Base-by-base conservation (phyloP, 83 land plant genomes). In the Picea mariana region DNA sequence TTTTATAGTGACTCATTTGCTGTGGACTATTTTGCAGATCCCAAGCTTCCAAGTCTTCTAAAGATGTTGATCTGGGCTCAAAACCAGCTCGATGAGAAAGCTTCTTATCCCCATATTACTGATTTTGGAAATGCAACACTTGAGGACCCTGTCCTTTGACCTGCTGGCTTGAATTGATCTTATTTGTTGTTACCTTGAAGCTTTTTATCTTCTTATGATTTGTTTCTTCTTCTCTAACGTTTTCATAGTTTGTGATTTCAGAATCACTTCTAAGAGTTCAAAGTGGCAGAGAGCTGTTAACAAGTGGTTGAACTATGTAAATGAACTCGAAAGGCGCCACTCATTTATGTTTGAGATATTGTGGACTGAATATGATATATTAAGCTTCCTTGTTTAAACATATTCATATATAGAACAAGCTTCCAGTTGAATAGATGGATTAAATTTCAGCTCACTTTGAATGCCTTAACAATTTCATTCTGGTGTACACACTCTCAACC, bases 1-100 rank as follows among this genome's bases (percentile, higher is more conserved):
- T 71, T 71, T 44, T 52, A 44, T 73, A 11, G 58, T 11, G 58
- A 52, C 58, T 52, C 58, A 52, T 40, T 73, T 40, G 9, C 11
- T 73, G 8, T 69, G 77, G 77, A 1, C 6, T 2, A 42, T 81
- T 62, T 68, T 42, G 77, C 88, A 96, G 99, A 97, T 82, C 99
- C 99, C 72, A 97, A 95, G 87, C 91, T 97, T 49, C 98, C 98
- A 76, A 92, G 93, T 81, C 85, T 97, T 81, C 65, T 97, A 78
- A 97, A 97, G 86, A 95, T 95, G 99, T 81, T 97, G 82, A 87
- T 94, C 20, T 97, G 99, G 98, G 95, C 92, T 40, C 99, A 97
- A 79, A 92, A 90, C 72, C 93, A 95, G 90, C 97, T 97, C 7
- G 99, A 97, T 82, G 98, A 97, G 83, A 95, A 95, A 82, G 93